phyloP scores from a whole-genome alignment of 2,329 filamentous ascomycete genomes.

The Nemania bipapillata region DNA sequence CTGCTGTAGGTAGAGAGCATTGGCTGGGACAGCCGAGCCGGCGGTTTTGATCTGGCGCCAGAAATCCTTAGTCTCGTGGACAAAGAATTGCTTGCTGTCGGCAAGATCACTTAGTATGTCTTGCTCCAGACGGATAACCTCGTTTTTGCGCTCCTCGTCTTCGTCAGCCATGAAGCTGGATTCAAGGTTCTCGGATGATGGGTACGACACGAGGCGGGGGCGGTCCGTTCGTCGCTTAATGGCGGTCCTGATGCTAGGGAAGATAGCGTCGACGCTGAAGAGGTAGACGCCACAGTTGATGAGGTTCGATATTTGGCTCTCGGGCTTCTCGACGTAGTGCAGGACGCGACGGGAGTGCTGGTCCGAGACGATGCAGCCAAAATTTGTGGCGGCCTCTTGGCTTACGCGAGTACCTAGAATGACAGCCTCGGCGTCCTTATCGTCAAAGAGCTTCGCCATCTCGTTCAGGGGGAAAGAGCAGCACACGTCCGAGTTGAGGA shows the following conservation, averaged over 20 bases:
- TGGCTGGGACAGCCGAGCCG: conserved; percentile 94
- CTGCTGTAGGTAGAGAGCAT: conserved; percentile 95
- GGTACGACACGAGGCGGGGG: conserved; percentile 91
- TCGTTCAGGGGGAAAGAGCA: conserved; percentile 96
- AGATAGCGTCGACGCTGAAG: conserved; percentile 94
- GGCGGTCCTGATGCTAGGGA: conserved; percentile 90
- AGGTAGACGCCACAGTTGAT: conserved; percentile 99
- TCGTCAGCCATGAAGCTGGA: conserved; percentile 70
- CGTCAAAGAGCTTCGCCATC: conserved; percentile 93
- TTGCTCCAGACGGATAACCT: conserved; percentile 94
- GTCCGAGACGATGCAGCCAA: conserved; percentile 97
- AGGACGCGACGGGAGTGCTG: conserved; percentile 92
- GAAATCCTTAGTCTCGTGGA: conserved; percentile 98
- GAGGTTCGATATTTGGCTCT: conserved; percentile 95
- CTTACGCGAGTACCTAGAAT: conserved; percentile 92
- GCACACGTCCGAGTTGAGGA: conserved; percentile 98
- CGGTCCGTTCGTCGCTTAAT: conserved; percentile 96
- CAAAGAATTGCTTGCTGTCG: conserved; percentile 97
- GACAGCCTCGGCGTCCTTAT: conserved; percentile 95
- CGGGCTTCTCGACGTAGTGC: conserved; percentile 99
- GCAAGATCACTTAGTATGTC: conserved; percentile 95
- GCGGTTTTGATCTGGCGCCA: conserved; percentile 99
- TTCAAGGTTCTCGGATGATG: conserved; percentile 92
- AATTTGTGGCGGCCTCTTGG: conserved; percentile 92
- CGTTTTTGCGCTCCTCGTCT: conserved; percentile 78